phyloP scores from a whole-genome alignment of 2,329 filamentous ascomycete species.

The Epichloe scottii region DNA sequence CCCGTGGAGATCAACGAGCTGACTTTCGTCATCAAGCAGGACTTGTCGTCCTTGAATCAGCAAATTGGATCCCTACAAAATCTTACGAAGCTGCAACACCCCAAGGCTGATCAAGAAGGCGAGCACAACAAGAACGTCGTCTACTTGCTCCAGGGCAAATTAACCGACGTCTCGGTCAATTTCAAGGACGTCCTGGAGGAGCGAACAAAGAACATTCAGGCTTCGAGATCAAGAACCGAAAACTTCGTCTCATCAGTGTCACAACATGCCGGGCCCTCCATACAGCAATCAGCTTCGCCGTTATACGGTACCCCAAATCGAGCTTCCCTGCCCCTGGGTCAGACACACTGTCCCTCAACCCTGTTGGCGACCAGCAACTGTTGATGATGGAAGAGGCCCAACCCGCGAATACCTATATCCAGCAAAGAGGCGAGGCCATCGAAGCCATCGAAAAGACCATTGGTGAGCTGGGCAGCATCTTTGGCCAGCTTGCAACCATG shows the following conservation, averaged over 20 bases:
- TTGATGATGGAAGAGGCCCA: constrained; percentile 87
- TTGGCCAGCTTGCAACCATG: constrained; percentile 91
- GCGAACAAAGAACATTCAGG: constrained; percentile 95
- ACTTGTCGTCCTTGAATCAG: constrained; percentile 70
- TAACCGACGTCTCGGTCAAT: constrained; percentile 84
- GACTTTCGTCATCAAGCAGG: constrained; percentile 96
- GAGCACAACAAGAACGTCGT: constrained; percentile 98
- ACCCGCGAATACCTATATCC: constrained; percentile 76
- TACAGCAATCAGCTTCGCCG: constrained; percentile 68
- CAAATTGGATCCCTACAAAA: constrained; percentile 76
- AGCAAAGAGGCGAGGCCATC: constrained; percentile 88
- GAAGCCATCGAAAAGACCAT: constrained; percentile 96
- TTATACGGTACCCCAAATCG: constrained; percentile 70
- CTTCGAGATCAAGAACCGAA: constrained; percentile 80
- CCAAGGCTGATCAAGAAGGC: constrained; percentile 65
- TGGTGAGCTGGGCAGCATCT: constrained; percentile 76
- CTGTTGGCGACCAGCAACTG: constrained; percentile 71
- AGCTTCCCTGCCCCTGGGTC: constrained; percentile 53
- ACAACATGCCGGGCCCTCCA: constrained; percentile 55
- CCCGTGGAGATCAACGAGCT: constrained; percentile 95
- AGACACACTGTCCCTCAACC: constrained; percentile 76
- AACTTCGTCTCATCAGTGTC: constrained; percentile 92
- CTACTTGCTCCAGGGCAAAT: constrained; percentile 76
- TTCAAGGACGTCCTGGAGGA: constrained; percentile 98
- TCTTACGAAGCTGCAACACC: constrained; percentile 65